Conservation (phyloP, 345 rosid genomes). For the Tarenaya hassleriana region DNA sequence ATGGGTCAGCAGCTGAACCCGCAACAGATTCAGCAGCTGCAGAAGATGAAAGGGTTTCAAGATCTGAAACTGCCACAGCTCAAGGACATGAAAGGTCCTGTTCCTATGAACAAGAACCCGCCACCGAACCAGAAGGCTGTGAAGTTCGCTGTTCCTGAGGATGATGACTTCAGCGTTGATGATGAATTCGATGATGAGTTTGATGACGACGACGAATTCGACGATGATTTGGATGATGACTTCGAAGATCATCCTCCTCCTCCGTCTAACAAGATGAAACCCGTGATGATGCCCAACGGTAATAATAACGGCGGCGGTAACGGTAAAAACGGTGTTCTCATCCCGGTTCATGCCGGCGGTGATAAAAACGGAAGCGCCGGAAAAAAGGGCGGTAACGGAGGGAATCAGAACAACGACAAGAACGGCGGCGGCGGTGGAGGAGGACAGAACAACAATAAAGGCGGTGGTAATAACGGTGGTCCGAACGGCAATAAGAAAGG, state of each 20-base stretch:
- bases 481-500: conserved; percentile 32
- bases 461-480: conserved; percentile 32
- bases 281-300: conserved; percentile 33
- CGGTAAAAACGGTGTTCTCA: no score
- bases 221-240: conserved; percentile 47
- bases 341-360: conserved; percentile 38
- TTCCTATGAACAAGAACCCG: conserved; percentile 24
- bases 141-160: conserved; percentile 40
- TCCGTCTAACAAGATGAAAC: conserved; percentile 43
- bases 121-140: conserved; percentile 48
- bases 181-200: no score
- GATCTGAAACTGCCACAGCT: conserved; percentile 61
- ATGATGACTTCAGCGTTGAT: conserved; percentile 41
- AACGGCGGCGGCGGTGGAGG: conserved; percentile 30
- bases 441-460: no score
- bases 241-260: conserved; percentile 40
- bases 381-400: conserved; percentile 38
- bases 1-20: conserved; percentile 34
- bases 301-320: conserved; percentile 40
- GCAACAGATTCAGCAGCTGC: conserved; percentile 48
- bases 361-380: conserved; percentile 30
- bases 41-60: conserved; percentile 57
- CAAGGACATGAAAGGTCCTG: conserved; percentile 48
- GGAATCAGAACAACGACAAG: conserved; percentile 25
- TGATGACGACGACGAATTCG: no score